A percentile compares a stretch with the other conserved stretches of the same genome.
Conservation (phyloP, 228 moss, liverwort and hornwort genomes). For the Sphagnum fallax region DNA sequence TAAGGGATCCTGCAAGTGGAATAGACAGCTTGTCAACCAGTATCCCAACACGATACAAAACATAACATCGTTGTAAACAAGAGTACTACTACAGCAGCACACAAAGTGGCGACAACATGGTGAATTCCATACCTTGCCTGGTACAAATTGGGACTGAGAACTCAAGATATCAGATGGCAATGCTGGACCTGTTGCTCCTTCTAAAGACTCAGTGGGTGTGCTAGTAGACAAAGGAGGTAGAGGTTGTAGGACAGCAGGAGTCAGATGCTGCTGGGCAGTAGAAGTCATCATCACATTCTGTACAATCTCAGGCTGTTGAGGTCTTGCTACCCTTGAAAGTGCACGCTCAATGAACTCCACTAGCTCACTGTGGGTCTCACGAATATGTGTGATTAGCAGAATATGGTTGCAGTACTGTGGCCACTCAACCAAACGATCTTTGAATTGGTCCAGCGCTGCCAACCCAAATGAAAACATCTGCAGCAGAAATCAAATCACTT, state of each 20-base stretch:
- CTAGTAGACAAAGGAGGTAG: slow-evolving; percentile 17
- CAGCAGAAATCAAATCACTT: neutral
- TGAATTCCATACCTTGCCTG: slow-evolving; percentile 36
- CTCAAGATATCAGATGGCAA: slow-evolving; percentile 19
- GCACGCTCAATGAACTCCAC: slow-evolving; percentile 78
- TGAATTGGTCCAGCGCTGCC: slow-evolving; percentile 83
- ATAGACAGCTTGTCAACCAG: too few species aligned
- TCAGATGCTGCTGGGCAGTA: slow-evolving; percentile 47
- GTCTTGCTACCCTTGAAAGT: slow-evolving; percentile 62
- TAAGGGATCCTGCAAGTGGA: too few species aligned
- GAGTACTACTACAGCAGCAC: too few species aligned
- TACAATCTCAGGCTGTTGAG: slow-evolving; percentile 45
- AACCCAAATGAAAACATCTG: slow-evolving; percentile 93
- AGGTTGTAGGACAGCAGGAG: slow-evolving; percentile 21
- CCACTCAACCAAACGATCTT: slow-evolving; percentile 85
- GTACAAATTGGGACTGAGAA: slow-evolving; percentile 40
- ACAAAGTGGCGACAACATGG: too few species aligned
- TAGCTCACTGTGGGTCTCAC: slow-evolving; percentile 64
- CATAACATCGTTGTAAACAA: too few species aligned
- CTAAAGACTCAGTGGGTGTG: slow-evolving; percentile 47
- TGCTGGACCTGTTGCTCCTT: slow-evolving; percentile 30
- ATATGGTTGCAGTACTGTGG: slow-evolving; percentile 99
- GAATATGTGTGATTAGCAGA: slow-evolving; percentile 80
- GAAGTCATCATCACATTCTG: slow-evolving; percentile 44
- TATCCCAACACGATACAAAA: too few species aligned